A percentile compares a stretch with the other conserved stretches of the same genome.
Evolutionary conservation across 768 basidiomycete species (phyloP).

Genomic region (Trametes cingulata): DNA sequence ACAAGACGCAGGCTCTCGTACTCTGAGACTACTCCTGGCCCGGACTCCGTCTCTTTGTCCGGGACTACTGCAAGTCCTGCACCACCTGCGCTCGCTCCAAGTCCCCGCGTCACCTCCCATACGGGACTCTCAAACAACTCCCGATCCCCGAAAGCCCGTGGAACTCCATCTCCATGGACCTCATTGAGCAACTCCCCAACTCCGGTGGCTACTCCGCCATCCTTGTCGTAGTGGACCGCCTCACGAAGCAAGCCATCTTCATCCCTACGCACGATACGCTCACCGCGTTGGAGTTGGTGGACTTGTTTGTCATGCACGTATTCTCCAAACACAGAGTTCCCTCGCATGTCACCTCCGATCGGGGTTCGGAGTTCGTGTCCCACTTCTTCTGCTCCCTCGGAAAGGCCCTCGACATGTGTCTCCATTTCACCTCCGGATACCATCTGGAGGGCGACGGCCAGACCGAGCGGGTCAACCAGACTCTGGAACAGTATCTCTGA

Average conservation of each 20-base stretch:
- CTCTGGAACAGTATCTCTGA: no score
- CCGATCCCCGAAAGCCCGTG: conserved; percentile 23
- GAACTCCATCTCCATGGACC: conserved; percentile 29
- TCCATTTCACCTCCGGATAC: no score
- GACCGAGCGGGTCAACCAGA: no score
- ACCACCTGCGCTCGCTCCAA: conserved; percentile 29
- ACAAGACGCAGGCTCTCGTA: conserved; percentile 20
- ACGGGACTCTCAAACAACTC: conserved; percentile 16
- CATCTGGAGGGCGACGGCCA: no score
- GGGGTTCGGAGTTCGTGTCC: no score
- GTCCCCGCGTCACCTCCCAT: conserved; percentile 24
- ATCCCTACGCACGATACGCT: no score
- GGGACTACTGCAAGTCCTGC: conserved; percentile 32
- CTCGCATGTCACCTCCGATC: conserved; percentile 9
- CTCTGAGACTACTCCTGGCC: conserved; percentile 34
- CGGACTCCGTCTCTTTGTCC: conserved; percentile 25
- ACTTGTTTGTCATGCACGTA: conserved; percentile 50
- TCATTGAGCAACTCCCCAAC: no score
- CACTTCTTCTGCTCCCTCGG: no score
- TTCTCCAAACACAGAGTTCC: conserved; percentile 36
- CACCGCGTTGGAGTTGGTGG: conserved; percentile 43
- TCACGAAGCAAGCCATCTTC: no score
- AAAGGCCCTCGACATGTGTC: no score
- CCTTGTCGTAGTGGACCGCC: no score
- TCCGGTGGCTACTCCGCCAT: no score